Base-by-base conservation (phyloP, 2,329 filamentous ascomycete species). In the Bipolaris cookei region DNA sequence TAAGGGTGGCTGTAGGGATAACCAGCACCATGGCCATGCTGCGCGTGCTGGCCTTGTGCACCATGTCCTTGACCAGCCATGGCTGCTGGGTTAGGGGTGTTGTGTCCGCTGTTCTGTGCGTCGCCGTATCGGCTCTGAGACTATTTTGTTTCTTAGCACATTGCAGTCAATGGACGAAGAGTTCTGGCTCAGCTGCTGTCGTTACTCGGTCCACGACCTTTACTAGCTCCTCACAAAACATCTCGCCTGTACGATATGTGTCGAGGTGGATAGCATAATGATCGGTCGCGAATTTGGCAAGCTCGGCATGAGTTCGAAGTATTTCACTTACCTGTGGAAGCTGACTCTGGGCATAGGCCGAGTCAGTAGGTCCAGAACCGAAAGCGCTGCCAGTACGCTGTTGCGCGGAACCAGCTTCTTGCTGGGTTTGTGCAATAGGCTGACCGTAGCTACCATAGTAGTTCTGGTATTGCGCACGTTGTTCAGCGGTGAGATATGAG, bases 41-140 rank as follows among this genome's bases (percentile, higher is more conserved):
- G 82, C 63, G 79, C 74, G 35, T 76, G 74, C 58, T 81, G 81
- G 60, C 62, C 67, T 56, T 78, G 76, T 30, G 84, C 81, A 47
- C 79, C 79, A 52, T 79, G 77, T 62, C 85, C 73, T 57, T 84
- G 83, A 50, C 78, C 80, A 57, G 83, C 83, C 58, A 86, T 76
- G 38, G 88, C 83, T 25, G 88, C 83, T 25, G 93, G 92, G 79
- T 96, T 95, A 34, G 94, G 93, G 2, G 93, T 97, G 69, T 90
- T 94, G 76, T 95, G 90, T 42, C 92, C 94, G 74, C 92, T 97
- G 80, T 89, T 92, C 70, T 92, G 90, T 60, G 86, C 84, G 53
- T 96, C 92, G 61, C 86, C 84, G 70, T 88, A 89, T 66, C 88
- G 89, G 74, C 87, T 90, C 75, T 93, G 91, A 37, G 65, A 56